Evolutionary conservation across 345 rosid species (phyloP), one percentile per base, ranked within the genome.

Genomic region (Arabis hirsuta): DNA sequence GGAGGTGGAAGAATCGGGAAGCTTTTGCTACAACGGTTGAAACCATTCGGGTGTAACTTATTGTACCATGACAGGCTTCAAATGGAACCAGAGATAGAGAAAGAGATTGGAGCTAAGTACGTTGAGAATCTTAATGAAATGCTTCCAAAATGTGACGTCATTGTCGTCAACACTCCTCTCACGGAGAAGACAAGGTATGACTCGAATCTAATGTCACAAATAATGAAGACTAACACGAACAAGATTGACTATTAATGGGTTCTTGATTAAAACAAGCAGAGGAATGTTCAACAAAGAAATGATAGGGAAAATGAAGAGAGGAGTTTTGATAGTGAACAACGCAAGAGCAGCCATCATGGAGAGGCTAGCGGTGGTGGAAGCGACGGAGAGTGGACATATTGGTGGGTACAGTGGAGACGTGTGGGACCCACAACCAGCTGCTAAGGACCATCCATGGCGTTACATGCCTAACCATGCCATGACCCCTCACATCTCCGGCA

Each of bases 401-500:
- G 98, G 82, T 76, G 98, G 98, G 19, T 94, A 94, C 69, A 88
- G 98, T 46, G 97, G 98, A 38, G 98, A 94, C 81, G 96, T 89
- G 60, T 94, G 98, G 98, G 14, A 83, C 51, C 98, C 96, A 13
- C 97, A 94, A 51, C 97, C 97, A 14, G 96, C 98, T 59, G 96
- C 98, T 12, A 91, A 89, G 80, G 95, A 94, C 73, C 98, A 94
- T 50, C 98, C 97, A 24, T 94, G 98, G 98, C 93, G 98, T 22
- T 88, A 88, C 82, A 94, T 94, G 97, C 96, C 97, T 42, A 89
- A 94, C 82, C 98, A 94, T 3, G 97, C 97, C 26, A 94, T 94
- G 98, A 94, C 97, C 3, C 98, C 97, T 73, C 97, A 94, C 81
- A 81, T 91, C 61, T 94, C 98, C 19, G 98, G 98, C 44, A 94